phyloP scores from a whole-genome alignment of 148 eudicot genomes.

The Camellia sinensis region DNA sequence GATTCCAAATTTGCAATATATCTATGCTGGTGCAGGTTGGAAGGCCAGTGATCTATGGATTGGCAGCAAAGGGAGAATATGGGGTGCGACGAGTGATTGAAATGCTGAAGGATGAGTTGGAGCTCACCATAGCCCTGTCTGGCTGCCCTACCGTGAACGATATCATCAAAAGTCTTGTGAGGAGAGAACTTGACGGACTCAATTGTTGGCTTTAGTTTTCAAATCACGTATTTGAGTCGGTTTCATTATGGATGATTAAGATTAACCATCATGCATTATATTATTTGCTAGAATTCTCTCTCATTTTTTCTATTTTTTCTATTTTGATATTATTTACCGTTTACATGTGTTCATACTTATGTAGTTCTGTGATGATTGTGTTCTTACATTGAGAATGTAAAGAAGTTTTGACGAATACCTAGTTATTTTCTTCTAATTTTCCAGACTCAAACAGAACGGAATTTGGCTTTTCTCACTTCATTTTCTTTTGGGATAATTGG shows the following conservation, averaged over 20 bases:
- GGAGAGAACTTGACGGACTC: constrained; percentile 31
- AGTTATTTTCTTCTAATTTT: too few species aligned
- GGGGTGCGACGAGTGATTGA: constrained; percentile 59
- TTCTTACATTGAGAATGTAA: too few species aligned
- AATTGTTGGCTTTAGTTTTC: constrained; percentile 38
- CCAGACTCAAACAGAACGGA: too few species aligned
- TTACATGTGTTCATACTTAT: not conserved
- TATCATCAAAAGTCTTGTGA: constrained; percentile 54
- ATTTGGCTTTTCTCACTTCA: too few species aligned
- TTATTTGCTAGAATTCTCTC: not conserved
- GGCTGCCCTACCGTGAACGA: constrained; percentile 68
- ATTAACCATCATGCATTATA: not conserved
- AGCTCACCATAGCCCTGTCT: constrained; percentile 73
- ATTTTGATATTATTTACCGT: not conserved
- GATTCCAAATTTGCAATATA: not conserved
- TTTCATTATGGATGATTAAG: not conserved
- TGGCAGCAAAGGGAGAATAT: constrained; percentile 71
- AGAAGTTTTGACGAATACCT: too few species aligned
- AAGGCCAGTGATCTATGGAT: constrained; percentile 66
- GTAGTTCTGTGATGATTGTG: too few species aligned
- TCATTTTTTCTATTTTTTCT: not conserved
- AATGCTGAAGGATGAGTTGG: constrained; percentile 73
- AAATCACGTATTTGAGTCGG: not conserved
- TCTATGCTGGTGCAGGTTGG: constrained; percentile 44
- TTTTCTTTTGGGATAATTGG: too few species aligned